Base-by-base conservation (phyloP, 768 basidiomycete genomes). In the Trametes meyenii region DNA sequence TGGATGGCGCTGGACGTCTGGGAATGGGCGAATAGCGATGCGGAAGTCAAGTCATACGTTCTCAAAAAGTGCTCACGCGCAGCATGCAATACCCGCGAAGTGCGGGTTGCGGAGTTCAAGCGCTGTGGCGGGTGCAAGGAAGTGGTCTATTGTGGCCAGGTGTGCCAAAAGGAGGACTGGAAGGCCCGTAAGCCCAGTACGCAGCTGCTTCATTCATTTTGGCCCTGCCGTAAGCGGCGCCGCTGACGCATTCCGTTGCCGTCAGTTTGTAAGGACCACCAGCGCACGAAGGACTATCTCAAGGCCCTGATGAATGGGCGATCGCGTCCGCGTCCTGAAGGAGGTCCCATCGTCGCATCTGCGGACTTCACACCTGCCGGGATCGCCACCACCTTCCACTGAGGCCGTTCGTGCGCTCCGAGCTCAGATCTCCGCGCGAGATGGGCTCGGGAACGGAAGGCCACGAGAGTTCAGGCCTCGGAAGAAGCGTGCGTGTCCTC, bases 1-100 rank as follows among this genome's bases (percentile, higher is more conserved):
- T 81, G 78, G 79, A 78, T 77, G 75, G 68, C 71, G n/a, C 64
- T 67, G 2, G 72, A 72, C 46, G 76, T 77, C 13, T 81, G 80
- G 80, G 68, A 73, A 8, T 81, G 79, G 80, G 78, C 73, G 12
- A 71, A 77, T 63, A 67, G 65, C n/a, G 69, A 76, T 57, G 55
- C 64, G 8, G 73, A 75, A 40, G 77, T 72, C 17, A 76, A 73
- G 63, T 61, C 62, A 19, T 60, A 53, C 16, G 66, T 78, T 7
- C 64, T 78, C 48, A 75, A 77, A 66, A 61, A 48, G 7, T 81
- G 81, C 61, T 69, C 69, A 7, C 69, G 73, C 17, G 56, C 50
- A 5, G 69, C 62, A 2, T 81, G 79, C 64, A 44, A 42, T 3
- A 69, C 67, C 5, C 66, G 64, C 19, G 80, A 80, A 63, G 71